Base-by-base conservation (phyloP, 768 basidiomycete genomes). In the Pleurotus platypus region DNA sequence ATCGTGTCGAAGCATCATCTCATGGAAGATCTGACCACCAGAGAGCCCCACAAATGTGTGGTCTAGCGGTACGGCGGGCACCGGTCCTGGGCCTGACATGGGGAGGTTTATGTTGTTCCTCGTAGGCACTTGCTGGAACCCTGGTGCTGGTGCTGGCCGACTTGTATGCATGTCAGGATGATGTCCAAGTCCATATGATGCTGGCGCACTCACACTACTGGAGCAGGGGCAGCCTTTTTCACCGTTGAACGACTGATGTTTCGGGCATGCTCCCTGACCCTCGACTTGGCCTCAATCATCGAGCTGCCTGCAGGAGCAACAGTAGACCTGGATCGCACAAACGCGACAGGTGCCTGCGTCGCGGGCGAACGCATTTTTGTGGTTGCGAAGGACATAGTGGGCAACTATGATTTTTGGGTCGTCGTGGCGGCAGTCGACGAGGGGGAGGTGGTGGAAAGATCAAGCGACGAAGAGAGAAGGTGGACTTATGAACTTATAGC, bases 1-100 rank as follows among this genome's bases (percentile, higher is more conserved):
- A 57, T 81, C 85, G 68, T 99, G 97, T 46, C 96, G 83, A 60
- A 95, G 86, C 92, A 99, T 96, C 96, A 99, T 98, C 75, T 99
- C 96, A 72, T 99, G 94, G 77, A 99, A 97, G 68, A 99, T 98
- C 72, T 98, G 84, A 24, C 96, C 96, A 11, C 96, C 96, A 18
- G 93, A 92, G 70, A 95, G 82, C 49, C 96, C 97, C 56, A 98
- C 81, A 67, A 99, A 98, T 6, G 90, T 87, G 64, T 86, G 80
- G 69, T 94, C 92, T 58, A 90, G 72, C 40, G 78, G 78, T 18
- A 75, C 72, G 60, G 76, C 77, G 1, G 80, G 77, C 26, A 73
- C 69, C 4, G 70, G 75, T 0, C 74, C 73, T 11, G 75, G 74
- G 8, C 72, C 72, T 22, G 68, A 59, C 53, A 74, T 69, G 15